Evolutionary conservation across 2,329 filamentous ascomycete genomes (phyloP).

Genomic region (Fusarium foetens): DNA sequence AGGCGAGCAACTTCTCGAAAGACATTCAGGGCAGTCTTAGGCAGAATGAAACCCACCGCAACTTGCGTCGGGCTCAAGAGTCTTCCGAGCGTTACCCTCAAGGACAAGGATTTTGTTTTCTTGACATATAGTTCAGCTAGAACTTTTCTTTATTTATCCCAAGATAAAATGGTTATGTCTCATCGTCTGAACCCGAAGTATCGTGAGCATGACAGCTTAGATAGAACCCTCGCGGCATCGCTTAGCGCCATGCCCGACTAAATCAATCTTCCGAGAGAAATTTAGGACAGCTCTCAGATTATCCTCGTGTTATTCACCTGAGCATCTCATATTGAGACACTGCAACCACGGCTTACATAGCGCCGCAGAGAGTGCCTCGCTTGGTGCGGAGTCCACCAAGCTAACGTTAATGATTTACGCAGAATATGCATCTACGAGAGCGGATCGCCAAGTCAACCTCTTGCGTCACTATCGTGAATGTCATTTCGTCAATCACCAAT

Average conservation of each 20-base stretch:
- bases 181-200: too few relatives aligned
- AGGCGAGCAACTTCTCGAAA: neutral
- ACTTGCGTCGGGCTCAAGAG: too few relatives aligned
- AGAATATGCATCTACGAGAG: slow-evolving; percentile 22
- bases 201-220: neutral
- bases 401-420: slow-evolving; percentile 1
- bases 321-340: neutral
- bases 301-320: neutral
- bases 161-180: too few relatives aligned
- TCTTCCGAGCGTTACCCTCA: fast-evolving
- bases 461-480: slow-evolving; percentile 13
- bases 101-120: too few relatives aligned
- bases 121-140: neutral
- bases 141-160: neutral
- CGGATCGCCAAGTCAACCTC: neutral
- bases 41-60: neutral
- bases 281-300: neutral
- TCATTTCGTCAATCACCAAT: neutral
- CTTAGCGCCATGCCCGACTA: fast-evolving
- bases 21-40: neutral
- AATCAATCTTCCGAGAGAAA: neutral
- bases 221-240: neutral
- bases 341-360: neutral
- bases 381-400: neutral
- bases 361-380: neutral